Evolutionary conservation across 805 yeast species (phyloP), one percentile per base, ranked within the genome.

Genomic region (Metschnikowia peoriensis): DNA sequence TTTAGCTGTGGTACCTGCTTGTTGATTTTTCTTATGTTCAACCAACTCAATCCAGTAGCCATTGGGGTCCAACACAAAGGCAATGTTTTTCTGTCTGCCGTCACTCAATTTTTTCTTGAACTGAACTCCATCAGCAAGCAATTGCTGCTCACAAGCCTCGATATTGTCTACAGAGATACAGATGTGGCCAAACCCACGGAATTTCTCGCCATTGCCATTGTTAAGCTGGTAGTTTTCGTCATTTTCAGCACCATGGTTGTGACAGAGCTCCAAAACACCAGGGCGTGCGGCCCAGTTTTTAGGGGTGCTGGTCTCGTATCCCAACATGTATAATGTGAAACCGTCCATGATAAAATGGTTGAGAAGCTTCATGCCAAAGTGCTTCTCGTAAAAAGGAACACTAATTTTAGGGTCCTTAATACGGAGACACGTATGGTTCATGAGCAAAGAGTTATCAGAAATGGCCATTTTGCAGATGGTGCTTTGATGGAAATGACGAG

Each of bases 41-140:
- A 93, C 81, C 64, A 93, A 73, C 76, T 93, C 99, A 63, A 93
- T 81, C 99, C 99, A 93, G 74, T 94, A 94, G 62, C 94, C 94
- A 71, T 93, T 93, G 7, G 98, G 97, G 65, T 94, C 99, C 61
- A 92, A 80, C 7, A 86, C 96, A 70, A 93, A 94, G 0, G 98
- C 98, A 73, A 94, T 92, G 69, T 90, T 80, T 70, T 84, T 85
- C 72, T 89, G 97, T 71, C 97, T 84, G 38, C 99, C 99, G 66
- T 93, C 98, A 38, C 82, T 70, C 59, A 92, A 75, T 65, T 78
- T 88, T 78, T 93, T 94, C 72, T 92, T 82, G 77, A 93, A 93
- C 47, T 71, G 66, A 50, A 87, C 97, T 17, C 86, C 88, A 44
- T 77, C 73, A 1, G 69, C 68, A 57, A 86, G 80, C 54, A 93